Conservation (phyloP, 2,329 filamentous ascomycete genomes). For the Gyromitra esculenta region DNA sequence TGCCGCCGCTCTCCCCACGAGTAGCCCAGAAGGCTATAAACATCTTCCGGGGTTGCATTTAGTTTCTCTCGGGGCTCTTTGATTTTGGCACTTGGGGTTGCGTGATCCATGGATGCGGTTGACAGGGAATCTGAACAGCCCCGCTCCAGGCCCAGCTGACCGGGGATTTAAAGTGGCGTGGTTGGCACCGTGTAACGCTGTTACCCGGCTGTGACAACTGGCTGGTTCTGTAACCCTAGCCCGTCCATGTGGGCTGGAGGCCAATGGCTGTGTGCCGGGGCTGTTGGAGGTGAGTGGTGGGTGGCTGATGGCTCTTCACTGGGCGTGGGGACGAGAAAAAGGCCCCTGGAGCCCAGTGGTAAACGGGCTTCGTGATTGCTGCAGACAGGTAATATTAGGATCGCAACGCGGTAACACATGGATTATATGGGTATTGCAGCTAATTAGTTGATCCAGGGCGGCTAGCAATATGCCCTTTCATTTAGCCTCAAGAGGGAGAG, state of each 20-base stretch:
- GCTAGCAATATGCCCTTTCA: conserved; percentile 12
- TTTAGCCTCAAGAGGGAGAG: conserved; percentile 40
- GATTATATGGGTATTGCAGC: background rate
- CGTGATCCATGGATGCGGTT: conserved; percentile 51
- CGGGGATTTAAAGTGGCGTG: conserved; percentile 50
- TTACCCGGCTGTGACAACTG: conserved; percentile 36
- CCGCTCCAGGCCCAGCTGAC: conserved; percentile 48
- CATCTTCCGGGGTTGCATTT: conserved; percentile 48
- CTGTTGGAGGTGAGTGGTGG: background rate
- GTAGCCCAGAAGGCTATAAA: conserved; percentile 47
- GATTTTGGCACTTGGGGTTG: conserved; percentile 49
- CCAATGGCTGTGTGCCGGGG: background rate
- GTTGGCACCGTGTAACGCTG: conserved; percentile 23
- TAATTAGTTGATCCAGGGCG: background rate
- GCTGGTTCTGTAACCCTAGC: conserved; percentile 4
- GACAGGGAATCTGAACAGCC: conserved; percentile 47
- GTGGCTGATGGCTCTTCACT: background rate
- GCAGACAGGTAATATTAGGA: background rate
- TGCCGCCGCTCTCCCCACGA: conserved; percentile 45
- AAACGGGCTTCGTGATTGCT: background rate
- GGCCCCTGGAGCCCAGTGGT: background rate
- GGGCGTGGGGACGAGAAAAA: background rate
- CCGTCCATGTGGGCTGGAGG: background rate
- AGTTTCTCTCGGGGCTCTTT: conserved; percentile 50
- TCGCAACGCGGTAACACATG: conserved; percentile 8